A percentile compares a stretch with the other conserved stretches of the same genome.
These are phyloP conservation scores for Microcera coccophila DNA, from an alignment of 2,329 filamentous ascomycete species.

Conservation along the genomic window DNA sequence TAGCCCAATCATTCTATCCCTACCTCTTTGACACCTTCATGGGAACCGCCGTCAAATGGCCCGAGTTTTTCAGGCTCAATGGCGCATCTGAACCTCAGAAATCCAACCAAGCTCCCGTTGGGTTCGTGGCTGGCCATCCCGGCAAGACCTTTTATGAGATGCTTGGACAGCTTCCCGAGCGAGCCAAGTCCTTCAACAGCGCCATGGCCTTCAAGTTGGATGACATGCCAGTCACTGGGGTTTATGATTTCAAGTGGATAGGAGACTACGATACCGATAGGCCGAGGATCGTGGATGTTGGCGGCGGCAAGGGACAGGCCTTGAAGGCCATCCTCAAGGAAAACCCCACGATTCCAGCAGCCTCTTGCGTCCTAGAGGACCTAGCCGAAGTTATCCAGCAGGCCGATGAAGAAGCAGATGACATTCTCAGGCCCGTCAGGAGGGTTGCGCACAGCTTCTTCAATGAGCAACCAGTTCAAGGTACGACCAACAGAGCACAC, in stretches of 20 bases:
- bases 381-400: too few species aligned
- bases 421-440: slow-evolving; percentile 23
- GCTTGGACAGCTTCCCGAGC: slow-evolving; percentile 21
- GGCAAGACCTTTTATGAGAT: slow-evolving; percentile 33
- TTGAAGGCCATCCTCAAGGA: slow-evolving; percentile 23
- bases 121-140: slow-evolving; percentile 26
- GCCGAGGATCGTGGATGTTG: slow-evolving; percentile 29
- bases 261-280: slow-evolving; percentile 25
- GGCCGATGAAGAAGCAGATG: slow-evolving; percentile 23
- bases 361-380: slow-evolving; percentile 23
- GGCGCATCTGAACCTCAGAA: neutral
- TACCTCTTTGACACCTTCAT: slow-evolving; percentile 1
- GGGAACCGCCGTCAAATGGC: neutral
- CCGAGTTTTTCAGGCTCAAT: neutral
- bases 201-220: slow-evolving; percentile 25
- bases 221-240: slow-evolving; percentile 29
- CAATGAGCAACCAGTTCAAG: slow-evolving; percentile 27
- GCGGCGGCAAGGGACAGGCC: slow-evolving; percentile 28
- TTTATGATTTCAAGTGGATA: slow-evolving; percentile 29
- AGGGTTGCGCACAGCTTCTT: too few species aligned
- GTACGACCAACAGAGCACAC: slow-evolving; percentile 12
- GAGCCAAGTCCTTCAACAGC: slow-evolving; percentile 27
- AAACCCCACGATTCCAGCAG: slow-evolving; percentile 20
- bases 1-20: neutral
- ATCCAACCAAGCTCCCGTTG: slow-evolving; percentile 26